phyloP scores from a whole-genome alignment of 345 rosid genomes.

The Jatropha curcas region DNA sequence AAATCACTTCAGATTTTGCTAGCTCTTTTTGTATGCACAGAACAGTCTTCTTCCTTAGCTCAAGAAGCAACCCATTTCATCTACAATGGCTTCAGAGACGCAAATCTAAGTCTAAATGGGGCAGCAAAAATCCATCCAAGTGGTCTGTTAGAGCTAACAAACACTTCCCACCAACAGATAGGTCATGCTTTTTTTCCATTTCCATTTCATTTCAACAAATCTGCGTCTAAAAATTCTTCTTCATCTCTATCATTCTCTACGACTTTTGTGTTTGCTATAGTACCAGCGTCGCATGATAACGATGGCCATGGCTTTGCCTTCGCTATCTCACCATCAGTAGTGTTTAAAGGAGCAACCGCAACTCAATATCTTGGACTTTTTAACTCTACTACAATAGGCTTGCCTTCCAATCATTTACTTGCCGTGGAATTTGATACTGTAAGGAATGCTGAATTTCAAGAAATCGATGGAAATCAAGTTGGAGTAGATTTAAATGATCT shows the following conservation, averaged over 20 bases:
- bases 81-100: constrained; percentile 41
- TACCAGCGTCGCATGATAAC: not conserved
- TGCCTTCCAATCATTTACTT: constrained; percentile 13
- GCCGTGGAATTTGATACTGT: constrained; percentile 24
- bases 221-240: constrained; percentile 18
- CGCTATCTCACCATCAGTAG: constrained; percentile 18
- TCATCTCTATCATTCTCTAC: constrained; percentile 26
- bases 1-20: too few relatives aligned
- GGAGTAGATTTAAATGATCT: constrained; percentile 19
- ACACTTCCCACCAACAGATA: constrained; percentile 29
- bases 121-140: constrained; percentile 30
- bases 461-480: constrained; percentile 17
- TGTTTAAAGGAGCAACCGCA: constrained; percentile 10
- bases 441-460: not conserved
- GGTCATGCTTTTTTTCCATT: constrained; percentile 49
- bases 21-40: not conserved
- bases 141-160: constrained; percentile 59
- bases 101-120: constrained; percentile 38
- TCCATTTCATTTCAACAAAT: constrained; percentile 32
- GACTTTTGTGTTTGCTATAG: constrained; percentile 25
- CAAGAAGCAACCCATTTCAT: constrained; percentile 34
- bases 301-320: constrained; percentile 32
- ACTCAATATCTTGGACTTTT: constrained; percentile 23
- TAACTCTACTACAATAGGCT: constrained; percentile 3
- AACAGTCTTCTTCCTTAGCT: constrained; percentile 27